These are phyloP conservation scores for Leishmania arabica DNA, from an alignment of 208 protist genomes.

Conservation along the genomic window DNA sequence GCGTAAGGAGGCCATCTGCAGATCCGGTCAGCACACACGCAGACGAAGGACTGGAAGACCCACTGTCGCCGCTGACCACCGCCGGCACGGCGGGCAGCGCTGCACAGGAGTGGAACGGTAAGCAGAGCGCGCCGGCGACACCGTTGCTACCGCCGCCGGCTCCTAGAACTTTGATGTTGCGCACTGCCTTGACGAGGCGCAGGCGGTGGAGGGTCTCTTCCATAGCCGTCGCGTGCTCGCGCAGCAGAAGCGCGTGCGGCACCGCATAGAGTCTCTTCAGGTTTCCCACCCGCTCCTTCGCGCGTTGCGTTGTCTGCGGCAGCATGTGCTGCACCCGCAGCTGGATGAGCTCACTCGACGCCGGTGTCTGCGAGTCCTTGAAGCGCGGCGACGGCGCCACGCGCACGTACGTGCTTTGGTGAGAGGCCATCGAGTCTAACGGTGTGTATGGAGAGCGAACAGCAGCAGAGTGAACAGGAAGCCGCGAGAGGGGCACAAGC, in stretches of 20 bases:
- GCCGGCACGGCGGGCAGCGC: conserved; percentile 31
- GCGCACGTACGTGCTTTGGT: conserved; percentile 24
- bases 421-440: background rate
- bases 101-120: conserved; percentile 68
- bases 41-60: background rate
- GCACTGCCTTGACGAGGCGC: conserved; percentile 71
- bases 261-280: conserved; percentile 67
- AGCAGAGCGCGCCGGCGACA: conserved; percentile 53
- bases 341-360: conserved; percentile 43
- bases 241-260: conserved; percentile 27
- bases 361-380: conserved; percentile 16
- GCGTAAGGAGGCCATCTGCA: conserved; percentile 77
- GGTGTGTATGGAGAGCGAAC: background rate
- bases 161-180: conserved; percentile 69
- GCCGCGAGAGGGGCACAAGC: background rate
- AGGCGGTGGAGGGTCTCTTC: conserved; percentile 38
- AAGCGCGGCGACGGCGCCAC: conserved; percentile 34
- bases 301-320: conserved; percentile 50
- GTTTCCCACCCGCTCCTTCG: conserved; percentile 41
- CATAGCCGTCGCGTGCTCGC: conserved; percentile 39
- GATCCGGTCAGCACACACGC: conserved; percentile 57
- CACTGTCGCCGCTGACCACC: background rate
- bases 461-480: background rate
- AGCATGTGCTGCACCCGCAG: conserved; percentile 51
- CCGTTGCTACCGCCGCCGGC: conserved; percentile 4